Conservation (phyloP, 352 stramenopile species). For the Phytophthora sp. region DNA sequence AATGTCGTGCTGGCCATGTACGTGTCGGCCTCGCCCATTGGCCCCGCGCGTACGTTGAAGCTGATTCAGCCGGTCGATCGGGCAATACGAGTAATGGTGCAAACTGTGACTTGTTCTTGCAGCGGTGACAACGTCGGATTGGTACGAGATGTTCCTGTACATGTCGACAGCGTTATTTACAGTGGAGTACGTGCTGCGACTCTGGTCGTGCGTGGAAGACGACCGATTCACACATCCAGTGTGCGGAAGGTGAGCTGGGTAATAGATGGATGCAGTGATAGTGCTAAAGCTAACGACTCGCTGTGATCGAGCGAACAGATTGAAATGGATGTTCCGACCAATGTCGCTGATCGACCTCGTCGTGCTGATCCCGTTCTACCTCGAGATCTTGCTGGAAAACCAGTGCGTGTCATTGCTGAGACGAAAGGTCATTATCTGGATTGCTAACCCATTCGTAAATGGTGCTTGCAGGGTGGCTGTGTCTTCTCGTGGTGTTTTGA, state of each 20-base stretch:
- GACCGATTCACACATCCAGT: slow-evolving; percentile 59
- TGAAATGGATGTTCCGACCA: slow-evolving; percentile 80
- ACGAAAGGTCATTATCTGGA: too few relatives aligned
- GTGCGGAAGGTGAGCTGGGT: slow-evolving; percentile 48
- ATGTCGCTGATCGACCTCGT: slow-evolving; percentile 86
- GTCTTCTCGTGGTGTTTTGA: slow-evolving; percentile 63
- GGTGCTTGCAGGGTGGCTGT: slow-evolving; percentile 34
- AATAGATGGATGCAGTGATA: not conserved
- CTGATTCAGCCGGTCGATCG: not conserved
- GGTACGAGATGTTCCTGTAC: slow-evolving; percentile 84
- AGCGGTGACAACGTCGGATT: slow-evolving; percentile 50
- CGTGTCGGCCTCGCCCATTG: slow-evolving; percentile 36
- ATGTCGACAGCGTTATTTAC: slow-evolving; percentile 78
- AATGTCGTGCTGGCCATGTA: slow-evolving; percentile 84
- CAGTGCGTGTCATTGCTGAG: slow-evolving; percentile 52
- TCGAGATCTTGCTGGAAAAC: slow-evolving; percentile 76
- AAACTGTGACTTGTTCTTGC: not conserved
- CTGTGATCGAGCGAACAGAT: slow-evolving; percentile 38
- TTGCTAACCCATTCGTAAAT: too few relatives aligned
- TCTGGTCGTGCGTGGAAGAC: slow-evolving; percentile 88
- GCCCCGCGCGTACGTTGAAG: slow-evolving; percentile 30
- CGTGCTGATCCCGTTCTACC: slow-evolving; percentile 79
- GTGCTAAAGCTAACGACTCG: too few relatives aligned
- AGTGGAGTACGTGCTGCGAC: slow-evolving; percentile 70
- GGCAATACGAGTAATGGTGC: not conserved